These are phyloP conservation scores for Chlorella sp. DNA, from an alignment of 139 green algal species.

Conservation along the genomic window DNA sequence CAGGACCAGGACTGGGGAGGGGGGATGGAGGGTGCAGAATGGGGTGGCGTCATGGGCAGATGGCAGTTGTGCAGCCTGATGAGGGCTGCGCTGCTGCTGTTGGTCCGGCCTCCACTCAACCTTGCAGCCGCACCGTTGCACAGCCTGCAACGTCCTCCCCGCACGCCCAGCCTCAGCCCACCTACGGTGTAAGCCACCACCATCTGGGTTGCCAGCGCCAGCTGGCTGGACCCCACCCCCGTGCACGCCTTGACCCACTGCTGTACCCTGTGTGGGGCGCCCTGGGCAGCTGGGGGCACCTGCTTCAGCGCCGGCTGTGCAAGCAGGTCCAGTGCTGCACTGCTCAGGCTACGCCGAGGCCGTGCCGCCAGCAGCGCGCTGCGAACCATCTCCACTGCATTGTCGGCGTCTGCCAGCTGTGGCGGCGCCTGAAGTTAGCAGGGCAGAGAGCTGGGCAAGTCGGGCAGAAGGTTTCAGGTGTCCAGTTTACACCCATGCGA, in stretches of 20 bases:
- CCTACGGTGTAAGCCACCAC: slow-evolving; percentile 16
- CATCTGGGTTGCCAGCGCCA: slow-evolving; percentile 19
- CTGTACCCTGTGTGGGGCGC: not conserved
- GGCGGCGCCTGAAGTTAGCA: slow-evolving; percentile 17
- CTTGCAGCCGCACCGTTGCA: too few relatives aligned
- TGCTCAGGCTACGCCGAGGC: not conserved
- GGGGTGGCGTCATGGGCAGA: not conserved
- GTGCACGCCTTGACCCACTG: not conserved
- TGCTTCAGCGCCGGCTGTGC: not conserved
- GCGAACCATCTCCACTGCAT: slow-evolving; percentile 7
- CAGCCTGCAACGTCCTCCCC: not conserved
- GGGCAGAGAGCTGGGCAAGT: too few relatives aligned
- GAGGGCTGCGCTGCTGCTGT: too few relatives aligned
- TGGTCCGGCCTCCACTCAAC: too few relatives aligned
- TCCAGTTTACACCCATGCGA: too few relatives aligned
- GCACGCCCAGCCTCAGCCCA: not conserved
- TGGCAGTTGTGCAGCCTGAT: not conserved
- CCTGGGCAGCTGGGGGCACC: not conserved
- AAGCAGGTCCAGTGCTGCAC: not conserved
- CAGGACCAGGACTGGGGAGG: slow-evolving; percentile 13
- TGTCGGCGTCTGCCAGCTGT: not conserved
- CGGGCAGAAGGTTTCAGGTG: too few relatives aligned
- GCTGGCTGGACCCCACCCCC: not conserved
- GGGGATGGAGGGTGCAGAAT: not conserved
- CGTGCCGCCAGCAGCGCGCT: slow-evolving; percentile 16